Base-by-base conservation (phyloP, 78 protist species). In the Isochrysis galbana region DNA sequence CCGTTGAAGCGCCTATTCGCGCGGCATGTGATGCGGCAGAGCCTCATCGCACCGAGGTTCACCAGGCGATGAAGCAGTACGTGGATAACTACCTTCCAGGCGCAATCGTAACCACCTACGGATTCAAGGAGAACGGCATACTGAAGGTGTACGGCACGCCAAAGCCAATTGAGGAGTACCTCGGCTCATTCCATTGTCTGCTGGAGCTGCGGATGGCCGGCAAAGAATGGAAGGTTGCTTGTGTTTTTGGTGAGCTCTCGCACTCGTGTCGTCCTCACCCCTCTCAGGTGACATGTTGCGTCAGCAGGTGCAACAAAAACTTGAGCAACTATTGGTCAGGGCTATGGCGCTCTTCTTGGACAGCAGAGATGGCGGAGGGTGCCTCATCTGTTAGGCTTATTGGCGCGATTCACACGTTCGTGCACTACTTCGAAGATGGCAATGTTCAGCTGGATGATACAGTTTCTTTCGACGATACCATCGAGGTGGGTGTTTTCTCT, bases 381-480 rank as follows among this genome's bases (percentile, higher is more conserved):
- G 74, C n/a, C 36, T 7, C n/a, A 10, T 23, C 74, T 17, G 78
- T 11, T 34, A 34, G 34, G 41, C 78, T 69, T 34, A 32, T 11
- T 39, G 78, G 78, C 78, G 1, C 1, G 41, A 39, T 69, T 14
- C 22, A 11, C 26, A 1, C 26, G 26, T 2, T 5, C 39, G 78
- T 69, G 41, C 78, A 69, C 78, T 69, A 69, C 78, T 69, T 69
- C 39, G 78, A 69, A 39, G 78, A 69, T 11, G 78, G 78, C 78
- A 69, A 69, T 17, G 78, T n/a, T 11, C 78, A 69, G 78, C 78
- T 69, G 42, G 78, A 69, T 21, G 78, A 32, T 39, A 39, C 42
- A 34, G 39, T 19, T 0, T 5, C 26, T 34, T 17, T 17, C 78
- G 39, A 2, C 26, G 11, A 69, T 1, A 1, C 34, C 42, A 17